phyloP scores from a whole-genome alignment of 345 rosid species.

The Eucalyptus curtisii region DNA sequence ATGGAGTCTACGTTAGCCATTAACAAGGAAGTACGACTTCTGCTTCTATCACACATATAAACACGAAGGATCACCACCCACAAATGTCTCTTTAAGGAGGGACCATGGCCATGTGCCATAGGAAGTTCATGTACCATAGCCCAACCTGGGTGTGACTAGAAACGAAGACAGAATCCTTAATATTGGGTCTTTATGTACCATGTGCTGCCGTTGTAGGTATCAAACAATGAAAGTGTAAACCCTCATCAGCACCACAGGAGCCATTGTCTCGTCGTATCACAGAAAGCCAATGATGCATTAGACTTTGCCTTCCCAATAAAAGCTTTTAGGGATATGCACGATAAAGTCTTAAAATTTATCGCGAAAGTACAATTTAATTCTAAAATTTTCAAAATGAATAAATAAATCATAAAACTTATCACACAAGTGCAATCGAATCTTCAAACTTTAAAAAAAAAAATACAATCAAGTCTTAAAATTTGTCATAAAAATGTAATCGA shows the following conservation, averaged over 20 bases:
- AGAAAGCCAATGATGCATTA: neutral
- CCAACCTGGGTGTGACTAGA: neutral
- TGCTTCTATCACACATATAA: neutral
- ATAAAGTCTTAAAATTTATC: too few species aligned
- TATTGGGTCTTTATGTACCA: neutral
- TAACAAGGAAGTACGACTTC: neutral
- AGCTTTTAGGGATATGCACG: too few species aligned
- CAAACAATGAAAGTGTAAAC: neutral
- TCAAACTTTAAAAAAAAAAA: too few species aligned
- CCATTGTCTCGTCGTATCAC: neutral
- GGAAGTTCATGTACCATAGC: neutral
- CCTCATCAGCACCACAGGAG: neutral
- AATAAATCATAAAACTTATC: too few species aligned
- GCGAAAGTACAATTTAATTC: too few species aligned
- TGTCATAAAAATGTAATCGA: rapidly evolving
- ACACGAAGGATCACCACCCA: neutral
- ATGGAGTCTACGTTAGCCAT: neutral
- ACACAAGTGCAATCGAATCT: too few species aligned
- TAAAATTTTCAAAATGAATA: too few species aligned
- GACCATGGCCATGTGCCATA: neutral
- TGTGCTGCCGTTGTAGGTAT: neutral
- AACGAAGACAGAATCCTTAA: neutral
- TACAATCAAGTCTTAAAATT: too few species aligned
- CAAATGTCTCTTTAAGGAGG: neutral
- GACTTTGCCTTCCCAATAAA: neutral